These are phyloP conservation scores for Candida awuae DNA, from an alignment of 805 yeast species.

Conservation along the genomic window DNA sequence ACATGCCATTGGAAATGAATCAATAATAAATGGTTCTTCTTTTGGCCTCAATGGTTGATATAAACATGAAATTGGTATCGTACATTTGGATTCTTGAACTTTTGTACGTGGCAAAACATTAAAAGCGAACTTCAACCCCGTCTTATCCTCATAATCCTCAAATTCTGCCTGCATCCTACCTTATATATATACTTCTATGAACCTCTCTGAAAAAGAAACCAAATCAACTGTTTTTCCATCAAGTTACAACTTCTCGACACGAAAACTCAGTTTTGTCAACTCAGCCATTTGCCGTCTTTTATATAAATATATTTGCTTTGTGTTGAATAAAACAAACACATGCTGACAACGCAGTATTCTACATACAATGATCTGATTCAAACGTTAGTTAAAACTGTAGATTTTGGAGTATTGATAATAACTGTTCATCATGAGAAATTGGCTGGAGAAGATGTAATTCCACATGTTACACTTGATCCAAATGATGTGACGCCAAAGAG, in stretches of 20 bases:
- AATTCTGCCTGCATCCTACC: slow-evolving; percentile 25
- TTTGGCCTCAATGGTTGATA: slow-evolving; percentile 52
- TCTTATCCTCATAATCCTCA: slow-evolving; percentile 56
- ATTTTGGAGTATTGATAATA: background rate
- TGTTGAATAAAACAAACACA: background rate
- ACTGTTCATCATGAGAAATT: slow-evolving; percentile 1
- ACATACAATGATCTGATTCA: background rate
- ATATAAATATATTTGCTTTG: no score
- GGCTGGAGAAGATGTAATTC: background rate
- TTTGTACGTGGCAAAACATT: slow-evolving; percentile 51
- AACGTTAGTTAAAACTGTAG: background rate
- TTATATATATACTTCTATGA: no score
- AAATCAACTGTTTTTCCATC: background rate
- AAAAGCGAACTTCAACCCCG: slow-evolving; percentile 74
- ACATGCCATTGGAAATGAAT: slow-evolving; percentile 40
- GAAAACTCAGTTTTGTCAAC: no score
- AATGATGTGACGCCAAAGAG: background rate
- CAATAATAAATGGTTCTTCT: slow-evolving; percentile 30
- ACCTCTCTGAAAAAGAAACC: background rate
- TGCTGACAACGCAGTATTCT: background rate
- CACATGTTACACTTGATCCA: background rate
- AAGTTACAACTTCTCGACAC: no score
- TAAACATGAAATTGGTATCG: slow-evolving; percentile 48
- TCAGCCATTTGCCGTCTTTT: no score
- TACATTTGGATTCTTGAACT: slow-evolving; percentile 42